A percentile compares a stretch with the other conserved stretches of the same genome.
These are phyloP conservation scores for Kwoniella newhampshirensis DNA, from an alignment of 768 basidiomycete genomes.

Conservation along the genomic window DNA sequence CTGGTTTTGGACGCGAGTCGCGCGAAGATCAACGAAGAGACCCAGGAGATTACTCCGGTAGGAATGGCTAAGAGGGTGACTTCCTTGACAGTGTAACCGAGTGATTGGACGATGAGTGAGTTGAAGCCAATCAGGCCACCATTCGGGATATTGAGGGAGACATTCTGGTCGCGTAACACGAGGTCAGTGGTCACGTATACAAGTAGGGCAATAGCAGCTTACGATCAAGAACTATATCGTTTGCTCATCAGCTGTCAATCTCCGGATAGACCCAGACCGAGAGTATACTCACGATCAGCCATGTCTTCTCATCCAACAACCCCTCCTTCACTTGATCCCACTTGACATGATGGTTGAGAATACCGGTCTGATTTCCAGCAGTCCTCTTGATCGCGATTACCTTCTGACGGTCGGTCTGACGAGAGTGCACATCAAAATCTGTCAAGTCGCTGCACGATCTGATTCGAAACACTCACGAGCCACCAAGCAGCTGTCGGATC, in stretches of 20 bases:
- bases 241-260: too few relatives aligned
- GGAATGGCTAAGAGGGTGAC: constrained; percentile 29
- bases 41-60: constrained; percentile 33
- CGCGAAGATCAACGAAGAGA: constrained; percentile 26
- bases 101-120: constrained; percentile 23
- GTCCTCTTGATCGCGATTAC: constrained; percentile 32
- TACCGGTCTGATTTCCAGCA: constrained; percentile 30
- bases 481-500: constrained; percentile 31
- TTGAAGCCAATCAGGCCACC: constrained; percentile 21
- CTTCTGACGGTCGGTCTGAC: constrained; percentile 25
- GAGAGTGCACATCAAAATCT: not conserved
- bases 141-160: not conserved
- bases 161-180: not conserved
- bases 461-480: constrained; percentile 26
- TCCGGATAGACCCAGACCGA: too few relatives aligned
- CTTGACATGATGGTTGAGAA: constrained; percentile 33
- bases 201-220: not conserved
- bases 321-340: constrained; percentile 23
- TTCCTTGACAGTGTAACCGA: constrained; percentile 24
- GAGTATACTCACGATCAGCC: constrained; percentile 15
- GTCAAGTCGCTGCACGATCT: too few relatives aligned
- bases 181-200: not conserved
- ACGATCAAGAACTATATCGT: constrained; percentile 1
- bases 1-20: constrained; percentile 21
- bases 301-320: constrained; percentile 26